Percentiles rank a stretch among this genome's conserved stretches.
Evolutionary conservation across 176 grass and related monocot species (phyloP).

Genomic region (Microstegium vimineum): DNA sequence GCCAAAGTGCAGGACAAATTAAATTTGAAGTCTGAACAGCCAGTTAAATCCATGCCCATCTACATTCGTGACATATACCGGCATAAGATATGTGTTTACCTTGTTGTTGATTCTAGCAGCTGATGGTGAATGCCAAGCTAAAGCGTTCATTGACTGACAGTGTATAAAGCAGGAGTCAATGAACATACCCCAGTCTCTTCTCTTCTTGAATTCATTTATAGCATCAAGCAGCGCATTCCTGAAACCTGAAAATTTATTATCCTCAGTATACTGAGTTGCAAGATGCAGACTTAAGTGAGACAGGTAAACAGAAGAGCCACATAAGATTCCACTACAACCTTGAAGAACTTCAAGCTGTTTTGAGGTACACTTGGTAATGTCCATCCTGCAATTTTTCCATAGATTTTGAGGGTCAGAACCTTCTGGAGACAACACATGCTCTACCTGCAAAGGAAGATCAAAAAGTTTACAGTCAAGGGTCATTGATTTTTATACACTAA

Average conservation of each 20-base stretch:
- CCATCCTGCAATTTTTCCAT: slow-evolving; percentile 66
- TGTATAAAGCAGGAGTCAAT: slow-evolving; percentile 77
- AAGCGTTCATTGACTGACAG: slow-evolving; percentile 55
- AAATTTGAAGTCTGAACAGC: neutral
- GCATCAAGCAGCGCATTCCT: slow-evolving; percentile 56
- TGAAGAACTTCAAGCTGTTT: slow-evolving; percentile 62
- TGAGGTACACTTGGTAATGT: slow-evolving; percentile 63
- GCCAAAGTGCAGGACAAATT: neutral
- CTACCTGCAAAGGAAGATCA: slow-evolving; percentile 46
- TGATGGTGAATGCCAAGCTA: slow-evolving; percentile 65
- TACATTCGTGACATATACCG: neutral
- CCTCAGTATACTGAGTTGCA: neutral
- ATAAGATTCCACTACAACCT: slow-evolving; percentile 40
- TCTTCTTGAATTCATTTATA: slow-evolving; percentile 52
- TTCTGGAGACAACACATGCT: slow-evolving; percentile 69
- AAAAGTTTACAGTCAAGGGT: neutral
- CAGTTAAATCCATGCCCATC: neutral
- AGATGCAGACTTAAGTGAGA: neutral
- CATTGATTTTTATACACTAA: slow-evolving; percentile 2
- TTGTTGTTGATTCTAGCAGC: slow-evolving; percentile 63
- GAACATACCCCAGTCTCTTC: slow-evolving; percentile 72
- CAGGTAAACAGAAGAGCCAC: neutral
- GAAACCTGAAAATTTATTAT: slow-evolving; percentile 42
- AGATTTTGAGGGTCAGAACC: slow-evolving; percentile 51
- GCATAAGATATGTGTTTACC: slow-evolving; percentile 22